Percentiles rank a stretch among this genome's conserved stretches.
phyloP scores from a whole-genome alignment of 495 filamentous ascomycete genomes.

The Aspergillus saccharolyticus region DNA sequence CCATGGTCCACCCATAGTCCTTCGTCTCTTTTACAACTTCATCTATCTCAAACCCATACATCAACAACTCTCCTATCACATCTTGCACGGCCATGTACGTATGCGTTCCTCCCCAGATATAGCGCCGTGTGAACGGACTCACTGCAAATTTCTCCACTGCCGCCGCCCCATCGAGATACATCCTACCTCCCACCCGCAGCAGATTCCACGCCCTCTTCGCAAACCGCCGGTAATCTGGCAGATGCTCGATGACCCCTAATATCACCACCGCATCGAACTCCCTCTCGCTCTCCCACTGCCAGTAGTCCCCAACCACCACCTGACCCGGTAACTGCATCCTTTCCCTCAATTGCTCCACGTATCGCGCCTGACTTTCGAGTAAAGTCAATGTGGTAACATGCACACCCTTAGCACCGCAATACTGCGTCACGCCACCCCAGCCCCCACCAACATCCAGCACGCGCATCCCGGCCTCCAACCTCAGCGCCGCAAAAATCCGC shows the following conservation, averaged over 20 bases:
- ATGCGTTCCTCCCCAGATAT: background rate
- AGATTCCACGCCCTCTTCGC: background rate
- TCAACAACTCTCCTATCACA: background rate
- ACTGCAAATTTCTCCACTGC: background rate
- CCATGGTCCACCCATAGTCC: background rate
- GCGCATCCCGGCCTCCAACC: conserved; percentile 12
- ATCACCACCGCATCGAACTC: background rate
- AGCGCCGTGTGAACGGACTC: background rate
- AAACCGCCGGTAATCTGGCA: background rate
- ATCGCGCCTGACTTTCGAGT: background rate
- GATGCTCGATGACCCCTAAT: background rate
- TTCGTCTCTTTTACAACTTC: background rate
- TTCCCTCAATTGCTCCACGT: background rate
- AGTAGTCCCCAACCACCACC: background rate
- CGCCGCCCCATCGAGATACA: background rate
- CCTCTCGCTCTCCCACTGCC: background rate
- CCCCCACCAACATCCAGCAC: conserved; percentile 20
- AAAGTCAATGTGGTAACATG: conserved; percentile 12
- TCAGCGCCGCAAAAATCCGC: conserved; percentile 10
- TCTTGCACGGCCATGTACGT: background rate
- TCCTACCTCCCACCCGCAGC: background rate
- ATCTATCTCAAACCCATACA: background rate
- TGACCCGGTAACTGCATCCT: background rate
- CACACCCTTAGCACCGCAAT: conserved; percentile 18
- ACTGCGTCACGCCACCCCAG: conserved; percentile 21